These are phyloP conservation scores for Starmerella gropengiesseri DNA, from an alignment of 805 yeast species.

Conservation along the genomic window DNA sequence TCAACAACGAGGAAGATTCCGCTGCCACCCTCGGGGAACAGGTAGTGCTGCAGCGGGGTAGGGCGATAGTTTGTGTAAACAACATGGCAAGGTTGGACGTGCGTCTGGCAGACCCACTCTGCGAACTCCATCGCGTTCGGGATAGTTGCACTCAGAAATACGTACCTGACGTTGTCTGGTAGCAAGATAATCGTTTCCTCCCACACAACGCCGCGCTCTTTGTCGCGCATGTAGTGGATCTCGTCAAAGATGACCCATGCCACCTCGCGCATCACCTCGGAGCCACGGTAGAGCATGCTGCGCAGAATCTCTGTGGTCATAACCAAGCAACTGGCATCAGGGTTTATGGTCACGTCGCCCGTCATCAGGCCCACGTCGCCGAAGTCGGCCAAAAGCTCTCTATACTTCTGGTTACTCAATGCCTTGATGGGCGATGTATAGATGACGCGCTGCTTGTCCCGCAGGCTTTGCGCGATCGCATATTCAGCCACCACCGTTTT, in stretches of 20 bases:
- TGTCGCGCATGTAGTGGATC: constrained; percentile 97
- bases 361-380: constrained; percentile 98
- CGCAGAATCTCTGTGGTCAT: constrained; percentile 98
- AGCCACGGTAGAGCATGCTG: constrained; percentile 93
- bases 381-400: constrained; percentile 85
- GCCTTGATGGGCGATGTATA: constrained; percentile 95
- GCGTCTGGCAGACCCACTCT: constrained; percentile 95
- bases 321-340: constrained; percentile 94
- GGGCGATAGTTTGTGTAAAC: constrained; percentile 98
- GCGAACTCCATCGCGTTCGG: constrained; percentile 98
- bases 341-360: constrained; percentile 97
- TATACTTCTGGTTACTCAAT: constrained; percentile 81
- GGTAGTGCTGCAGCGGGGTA: constrained; percentile 92
- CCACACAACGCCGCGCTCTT: constrained; percentile 98
- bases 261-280: constrained; percentile 96
- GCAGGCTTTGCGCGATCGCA: constrained; percentile 88
- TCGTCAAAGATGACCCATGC: constrained; percentile 98
- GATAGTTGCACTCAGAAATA: constrained; percentile 87
- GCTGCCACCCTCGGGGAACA: constrained; percentile 97
- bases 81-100: constrained; percentile 93
- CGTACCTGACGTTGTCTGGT: constrained; percentile 93
- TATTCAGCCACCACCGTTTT: constrained; percentile 95
- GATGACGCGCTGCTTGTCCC: constrained; percentile 85
- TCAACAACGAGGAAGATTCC: constrained; percentile 97
- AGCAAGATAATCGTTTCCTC: constrained; percentile 92